Conservation (phyloP, 1,284 basidiomycete genomes). For the Trichosporon faecale region DNA sequence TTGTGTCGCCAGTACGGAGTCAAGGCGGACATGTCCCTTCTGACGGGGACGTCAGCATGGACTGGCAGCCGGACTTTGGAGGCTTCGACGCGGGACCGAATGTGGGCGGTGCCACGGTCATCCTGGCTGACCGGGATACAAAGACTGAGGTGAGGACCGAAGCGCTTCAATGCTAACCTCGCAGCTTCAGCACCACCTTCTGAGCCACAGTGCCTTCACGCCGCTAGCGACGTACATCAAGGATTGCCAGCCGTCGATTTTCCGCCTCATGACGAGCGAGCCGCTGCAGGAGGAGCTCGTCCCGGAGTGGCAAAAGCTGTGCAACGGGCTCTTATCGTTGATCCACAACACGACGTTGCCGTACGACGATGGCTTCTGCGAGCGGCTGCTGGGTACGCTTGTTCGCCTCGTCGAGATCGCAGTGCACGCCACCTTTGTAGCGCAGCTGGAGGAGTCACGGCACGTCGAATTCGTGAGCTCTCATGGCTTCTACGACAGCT, state of each 20-base stretch:
- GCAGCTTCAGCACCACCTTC: constrained; percentile 41
- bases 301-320: constrained; percentile 1
- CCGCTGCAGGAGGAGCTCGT: background rate
- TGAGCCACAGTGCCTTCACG: constrained; percentile 32
- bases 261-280: constrained; percentile 29
- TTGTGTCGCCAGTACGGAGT: constrained; percentile 14
- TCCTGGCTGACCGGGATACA: constrained; percentile 13
- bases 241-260: constrained; percentile 31
- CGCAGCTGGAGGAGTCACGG: constrained; percentile 4
- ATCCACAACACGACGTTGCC: background rate
- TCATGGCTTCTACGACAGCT: background rate
- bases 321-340: background rate
- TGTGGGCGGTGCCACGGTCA: background rate
- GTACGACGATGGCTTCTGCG: constrained; percentile 3
- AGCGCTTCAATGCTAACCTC: background rate
- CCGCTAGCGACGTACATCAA: constrained; percentile 18
- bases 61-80: constrained; percentile 23
- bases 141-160: constrained; percentile 29
- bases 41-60: constrained; percentile 15
- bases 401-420: background rate
- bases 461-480: constrained; percentile 8
- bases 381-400: background rate
- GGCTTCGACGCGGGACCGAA: background rate
- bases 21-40: constrained; percentile 1
- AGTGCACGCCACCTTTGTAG: background rate